Evolutionary conservation across 1,284 basidiomycete species (phyloP).

Genomic region (Pascua sp.): DNA sequence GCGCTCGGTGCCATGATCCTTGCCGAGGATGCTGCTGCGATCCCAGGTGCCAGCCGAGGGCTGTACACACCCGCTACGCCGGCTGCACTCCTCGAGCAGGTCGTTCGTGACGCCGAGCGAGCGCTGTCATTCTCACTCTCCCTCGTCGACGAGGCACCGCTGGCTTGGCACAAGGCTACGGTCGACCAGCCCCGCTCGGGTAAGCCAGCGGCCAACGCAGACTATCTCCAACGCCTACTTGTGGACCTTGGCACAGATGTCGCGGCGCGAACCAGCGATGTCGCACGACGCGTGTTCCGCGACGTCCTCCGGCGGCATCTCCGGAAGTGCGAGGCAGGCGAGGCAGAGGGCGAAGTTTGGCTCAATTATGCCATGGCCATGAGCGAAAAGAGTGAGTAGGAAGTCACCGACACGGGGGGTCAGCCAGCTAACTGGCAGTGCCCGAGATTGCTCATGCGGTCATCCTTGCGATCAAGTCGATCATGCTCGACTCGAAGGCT

Average conservation of each 20-base stretch:
- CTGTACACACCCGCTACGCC: constrained; percentile 55
- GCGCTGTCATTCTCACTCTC: constrained; percentile 66
- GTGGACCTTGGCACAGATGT: constrained; percentile 6
- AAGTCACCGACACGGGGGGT: neutral
- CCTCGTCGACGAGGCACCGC: constrained; percentile 49
- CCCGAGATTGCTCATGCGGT: constrained; percentile 66
- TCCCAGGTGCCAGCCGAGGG: constrained; percentile 55
- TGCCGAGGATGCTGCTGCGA: constrained; percentile 51
- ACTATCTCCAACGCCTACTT: constrained; percentile 37
- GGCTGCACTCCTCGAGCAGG: constrained; percentile 49
- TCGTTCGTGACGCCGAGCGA: constrained; percentile 59
- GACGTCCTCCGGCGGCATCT: constrained; percentile 62
- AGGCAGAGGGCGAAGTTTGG: constrained; percentile 71
- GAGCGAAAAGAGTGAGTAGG: constrained; percentile 58
- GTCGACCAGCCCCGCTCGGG: constrained; percentile 45
- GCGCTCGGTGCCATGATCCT: constrained; percentile 42
- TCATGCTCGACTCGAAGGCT: constrained; percentile 64
- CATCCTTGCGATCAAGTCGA: constrained; percentile 60
- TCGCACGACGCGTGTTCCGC: constrained; percentile 60
- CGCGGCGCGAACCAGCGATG: constrained; percentile 28
- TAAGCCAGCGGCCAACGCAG: constrained; percentile 11
- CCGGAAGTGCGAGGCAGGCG: constrained; percentile 56
- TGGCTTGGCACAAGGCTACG: constrained; percentile 56
- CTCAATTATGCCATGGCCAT: constrained; percentile 62
- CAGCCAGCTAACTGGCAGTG: constrained; percentile 51